Percentiles rank a stretch among this genome's conserved stretches.
Evolutionary conservation across 495 filamentous ascomycete genomes (phyloP).

Genomic region (Penicillium arizonense): DNA sequence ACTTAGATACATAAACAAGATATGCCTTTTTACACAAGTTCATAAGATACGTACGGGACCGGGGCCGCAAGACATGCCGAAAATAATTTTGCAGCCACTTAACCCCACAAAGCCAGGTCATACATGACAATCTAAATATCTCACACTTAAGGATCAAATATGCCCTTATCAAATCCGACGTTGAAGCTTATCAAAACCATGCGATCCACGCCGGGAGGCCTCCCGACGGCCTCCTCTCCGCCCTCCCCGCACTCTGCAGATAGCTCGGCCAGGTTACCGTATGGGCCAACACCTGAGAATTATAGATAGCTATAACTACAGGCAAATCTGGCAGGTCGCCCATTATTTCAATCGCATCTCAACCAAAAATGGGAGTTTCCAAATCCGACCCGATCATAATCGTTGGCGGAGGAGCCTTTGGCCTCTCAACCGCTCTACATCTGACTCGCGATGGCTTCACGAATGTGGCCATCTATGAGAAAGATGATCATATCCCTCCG

Average conservation of each 20-base stretch:
- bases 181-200: background rate
- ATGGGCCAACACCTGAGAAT: background rate
- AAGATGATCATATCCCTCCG: conserved; percentile 24
- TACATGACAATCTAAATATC: too few relatives aligned
- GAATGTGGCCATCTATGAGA: conserved; percentile 38
- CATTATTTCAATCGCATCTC: background rate
- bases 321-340: background rate
- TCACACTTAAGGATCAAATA: too few relatives aligned
- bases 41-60: too few relatives aligned
- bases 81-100: too few relatives aligned
- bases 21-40: too few relatives aligned
- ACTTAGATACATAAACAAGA: too few relatives aligned
- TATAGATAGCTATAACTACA: background rate
- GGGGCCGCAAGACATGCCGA: too few relatives aligned
- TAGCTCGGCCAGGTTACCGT: background rate
- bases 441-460: conserved; percentile 44
- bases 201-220: background rate
- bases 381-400: conserved; percentile 24
- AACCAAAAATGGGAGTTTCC: conserved; percentile 17
- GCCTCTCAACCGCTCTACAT: conserved; percentile 51
- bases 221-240: conserved; percentile 7
- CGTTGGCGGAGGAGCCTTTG: conserved; percentile 50
- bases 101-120: too few relatives aligned
- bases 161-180: too few relatives aligned
- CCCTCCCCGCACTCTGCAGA: background rate